Evolutionary conservation across 176 grass and related monocot genomes (phyloP).

Genomic region (Avena eriantha): DNA sequence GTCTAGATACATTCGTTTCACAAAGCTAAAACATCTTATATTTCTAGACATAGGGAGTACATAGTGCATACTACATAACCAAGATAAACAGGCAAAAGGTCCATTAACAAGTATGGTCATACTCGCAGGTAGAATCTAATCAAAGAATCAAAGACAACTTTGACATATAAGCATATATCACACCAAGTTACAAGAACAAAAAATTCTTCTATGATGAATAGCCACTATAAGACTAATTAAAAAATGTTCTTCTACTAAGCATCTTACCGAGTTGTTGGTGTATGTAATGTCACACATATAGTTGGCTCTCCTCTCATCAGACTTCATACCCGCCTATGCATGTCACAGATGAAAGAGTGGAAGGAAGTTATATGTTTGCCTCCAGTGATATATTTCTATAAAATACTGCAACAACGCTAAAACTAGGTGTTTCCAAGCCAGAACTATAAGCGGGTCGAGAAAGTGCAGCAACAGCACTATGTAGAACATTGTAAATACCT

Average conservation of each 20-base stretch:
- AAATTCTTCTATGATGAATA: slow-evolving; percentile 33
- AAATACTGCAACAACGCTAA: slow-evolving; percentile 32
- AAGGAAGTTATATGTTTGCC: slow-evolving; percentile 33
- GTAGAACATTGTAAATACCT: slow-evolving; percentile 53
- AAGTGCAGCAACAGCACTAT: background rate
- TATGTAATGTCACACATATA: slow-evolving; percentile 95
- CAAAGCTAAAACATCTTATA: too few relatives aligned
- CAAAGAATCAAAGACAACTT: background rate
- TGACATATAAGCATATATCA: slow-evolving; percentile 12
- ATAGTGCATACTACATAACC: slow-evolving; percentile 8
- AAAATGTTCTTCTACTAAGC: background rate
- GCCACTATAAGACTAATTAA: slow-evolving; percentile 13
- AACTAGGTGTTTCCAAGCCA: background rate
- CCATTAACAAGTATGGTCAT: slow-evolving; percentile 14
- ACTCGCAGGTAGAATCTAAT: background rate
- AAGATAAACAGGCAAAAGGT: slow-evolving; percentile 16
- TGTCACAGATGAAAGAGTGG: slow-evolving; percentile 42
- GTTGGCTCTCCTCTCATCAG: slow-evolving; percentile 77
- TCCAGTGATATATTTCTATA: slow-evolving; percentile 20
- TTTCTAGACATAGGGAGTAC: background rate
- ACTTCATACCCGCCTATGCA: slow-evolving; percentile 67
- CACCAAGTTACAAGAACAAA: slow-evolving; percentile 12
- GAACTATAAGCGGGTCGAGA: background rate
- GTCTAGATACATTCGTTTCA: too few relatives aligned
- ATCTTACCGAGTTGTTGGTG: slow-evolving; percentile 91